Evolutionary conservation across 345 rosid species (phyloP), one percentile per base, ranked within the genome.

Genomic region (Cardamine occulta): DNA sequence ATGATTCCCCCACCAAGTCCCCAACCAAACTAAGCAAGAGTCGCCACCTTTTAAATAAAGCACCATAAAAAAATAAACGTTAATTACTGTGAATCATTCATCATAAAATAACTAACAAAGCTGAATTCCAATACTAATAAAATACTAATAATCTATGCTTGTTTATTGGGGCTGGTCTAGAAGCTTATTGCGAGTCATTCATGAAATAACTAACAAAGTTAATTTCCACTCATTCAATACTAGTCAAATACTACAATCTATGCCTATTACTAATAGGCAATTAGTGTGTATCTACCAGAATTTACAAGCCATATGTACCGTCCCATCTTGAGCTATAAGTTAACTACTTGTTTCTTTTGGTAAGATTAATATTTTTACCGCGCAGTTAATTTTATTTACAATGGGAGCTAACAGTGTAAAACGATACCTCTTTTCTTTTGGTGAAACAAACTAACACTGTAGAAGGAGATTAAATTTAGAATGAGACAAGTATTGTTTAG

Each of bases 1-100:
- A 76, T 70, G 52, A 76, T 4, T 54, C 26, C 44, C 75, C 71
- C 70, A 39, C 73, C 73, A 74, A 54, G 78, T 57, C 49, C 40
- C 49, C 1, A 24, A 72, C 28, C 59, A 63, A 63, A 28, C 6
- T 28, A 28, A 52, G 61, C 19, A 13, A 26, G 29, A 37, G 37
- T 49, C 70, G 57, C 75, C 44, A 63, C 65, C 52, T 55, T 53
- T 59, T 49, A 29, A 39, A 37, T 31, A 58, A 58, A 67, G 15
- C 60, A 58, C 34, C 44, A 17, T 56, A 31, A 28, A 32, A 28
- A 32, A 32, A 13, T 65, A n/a, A 35, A 60, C 37, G 48, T 15
- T 59, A 68, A 39, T 23, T 40, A 42, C 62, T 61, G 48, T 31
- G n/a, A 74, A n/a, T 19, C 28, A 19, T 8, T 18, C 28, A 19